These are phyloP conservation scores for Phytophthora pini DNA, from an alignment of 352 stramenopile species.

Conservation along the genomic window DNA sequence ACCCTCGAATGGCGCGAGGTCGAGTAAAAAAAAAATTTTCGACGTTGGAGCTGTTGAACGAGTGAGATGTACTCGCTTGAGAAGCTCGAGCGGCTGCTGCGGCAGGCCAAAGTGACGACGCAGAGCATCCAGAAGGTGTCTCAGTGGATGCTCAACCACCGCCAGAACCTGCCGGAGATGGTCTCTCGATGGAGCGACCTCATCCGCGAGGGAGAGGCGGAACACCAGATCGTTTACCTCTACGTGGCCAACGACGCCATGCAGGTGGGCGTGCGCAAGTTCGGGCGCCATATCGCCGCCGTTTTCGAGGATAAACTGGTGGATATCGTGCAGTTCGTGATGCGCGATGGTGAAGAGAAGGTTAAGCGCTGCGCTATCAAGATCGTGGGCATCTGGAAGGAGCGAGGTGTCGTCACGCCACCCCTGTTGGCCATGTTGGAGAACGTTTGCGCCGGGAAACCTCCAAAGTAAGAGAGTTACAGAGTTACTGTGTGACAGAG, in stretches of 20 bases:
- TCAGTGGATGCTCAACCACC: conserved; percentile 78
- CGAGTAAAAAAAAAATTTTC: conserved; percentile 10
- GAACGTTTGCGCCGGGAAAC: conserved; percentile 79
- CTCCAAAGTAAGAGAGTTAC: conserved; percentile 46
- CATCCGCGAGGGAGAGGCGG: conserved; percentile 52
- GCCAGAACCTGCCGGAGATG: conserved; percentile 65
- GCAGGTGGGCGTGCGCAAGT: conserved; percentile 85
- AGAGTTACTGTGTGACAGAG: not conserved
- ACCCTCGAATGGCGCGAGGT: not conserved
- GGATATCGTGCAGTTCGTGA: conserved; percentile 66
- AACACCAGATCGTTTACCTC: conserved; percentile 83
- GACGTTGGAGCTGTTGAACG: not conserved
- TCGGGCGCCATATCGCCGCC: conserved; percentile 70
- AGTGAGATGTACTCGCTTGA: conserved; percentile 53
- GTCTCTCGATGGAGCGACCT: conserved; percentile 64
- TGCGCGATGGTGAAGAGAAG: conserved; percentile 74
- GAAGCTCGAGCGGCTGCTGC: conserved; percentile 74
- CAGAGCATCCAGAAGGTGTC: conserved; percentile 86
- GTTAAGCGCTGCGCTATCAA: conserved; percentile 88
- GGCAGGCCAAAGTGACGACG: conserved; percentile 76
- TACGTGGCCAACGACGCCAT: conserved; percentile 90
- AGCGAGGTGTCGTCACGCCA: conserved; percentile 67
- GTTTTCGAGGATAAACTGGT: conserved; percentile 69
- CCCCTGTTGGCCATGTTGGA: conserved; percentile 67
- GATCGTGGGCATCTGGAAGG: conserved; percentile 88